Base-by-base conservation (phyloP, 2,329 filamentous ascomycete genomes). In the Zalaria sp. region DNA sequence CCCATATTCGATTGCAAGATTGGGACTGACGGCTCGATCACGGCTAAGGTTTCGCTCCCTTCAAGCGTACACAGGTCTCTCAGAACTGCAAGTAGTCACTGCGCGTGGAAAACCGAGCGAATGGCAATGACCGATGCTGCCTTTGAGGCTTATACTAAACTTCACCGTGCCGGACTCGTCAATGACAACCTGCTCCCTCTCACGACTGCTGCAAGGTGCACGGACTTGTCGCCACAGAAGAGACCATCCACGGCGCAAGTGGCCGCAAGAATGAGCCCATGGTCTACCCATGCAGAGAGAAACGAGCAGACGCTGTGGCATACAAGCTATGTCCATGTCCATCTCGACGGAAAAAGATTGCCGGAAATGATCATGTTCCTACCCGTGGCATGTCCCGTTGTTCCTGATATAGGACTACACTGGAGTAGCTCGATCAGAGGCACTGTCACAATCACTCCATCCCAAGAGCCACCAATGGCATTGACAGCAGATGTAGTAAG, bases 81-180 rank as follows among this genome's bases (percentile, higher is more conserved):
- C 18, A 32, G 45, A 26, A 32, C 10, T 7, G 43, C 43, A 7
- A 25, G n/a, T 3, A 57, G 69, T 8, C 58, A 86, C 6, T 74
- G 82, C 10, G 47, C 57, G n/a, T 95, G 87, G 87, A 59, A 50
- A 7, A 83, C 78, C 0, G 80, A 91, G 52, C 73, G 69, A 43
- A 77, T 76, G 49, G 86, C 87, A 0, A 77, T 69, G 49, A 85
- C 82, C 53, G 89, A 95, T 58, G 85, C 81, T 1, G 82, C 85
- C 0, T 91, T 93, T 46, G 75, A 84, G 53, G 83, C 87, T 1
- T 94, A 88, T 53, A 61, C 74, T 25, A 68, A 67, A 4, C 66
- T 96, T 0, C 78, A 89, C 54, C 51, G 73, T 5, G 79, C 73
- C 26, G 81, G 81, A 0, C 64, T 95, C 4, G 60, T 96, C 1